A percentile compares a stretch with the other conserved stretches of the same genome.
phyloP scores from a whole-genome alignment of 2,329 filamentous ascomycete genomes.

The Amesomyces nigricolor region DNA sequence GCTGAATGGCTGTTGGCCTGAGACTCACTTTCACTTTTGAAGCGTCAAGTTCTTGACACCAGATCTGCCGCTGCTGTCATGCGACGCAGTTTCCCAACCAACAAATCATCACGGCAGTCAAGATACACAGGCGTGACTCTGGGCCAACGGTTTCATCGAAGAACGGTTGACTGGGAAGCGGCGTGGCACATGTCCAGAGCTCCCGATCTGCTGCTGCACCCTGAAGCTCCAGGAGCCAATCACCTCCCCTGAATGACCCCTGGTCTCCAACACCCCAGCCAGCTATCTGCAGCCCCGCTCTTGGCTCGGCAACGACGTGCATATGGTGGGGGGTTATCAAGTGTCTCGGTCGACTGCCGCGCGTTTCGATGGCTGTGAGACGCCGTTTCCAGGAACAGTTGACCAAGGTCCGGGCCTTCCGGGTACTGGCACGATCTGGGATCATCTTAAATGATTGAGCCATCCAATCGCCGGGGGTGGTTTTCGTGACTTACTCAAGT shows the following conservation, averaged over 20 bases:
- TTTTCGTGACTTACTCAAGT: too few relatives aligned
- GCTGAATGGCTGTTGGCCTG: slow-evolving; percentile 4
- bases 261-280: background rate
- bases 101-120: too few relatives aligned
- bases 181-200: slow-evolving; percentile 9
- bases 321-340: background rate
- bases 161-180: slow-evolving; percentile 15
- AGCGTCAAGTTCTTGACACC: too few relatives aligned
- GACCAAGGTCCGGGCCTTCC: too few relatives aligned
- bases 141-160: background rate
- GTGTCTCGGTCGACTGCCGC: background rate
- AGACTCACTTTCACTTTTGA: too few relatives aligned
- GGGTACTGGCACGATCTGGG: too few relatives aligned
- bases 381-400: too few relatives aligned
- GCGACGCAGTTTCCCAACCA: too few relatives aligned
- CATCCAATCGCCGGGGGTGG: too few relatives aligned
- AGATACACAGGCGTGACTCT: background rate
- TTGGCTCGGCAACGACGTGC: slow-evolving; percentile 15
- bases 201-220: slow-evolving; percentile 9
- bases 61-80: background rate
- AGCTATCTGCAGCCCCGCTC: background rate
- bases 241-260: background rate
- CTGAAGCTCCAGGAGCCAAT: slow-evolving; percentile 1
- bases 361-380: too few relatives aligned
- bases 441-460: too few relatives aligned